phyloP scores from a whole-genome alignment of 768 basidiomycete genomes.

The Cystobasidium onofrii region DNA sequence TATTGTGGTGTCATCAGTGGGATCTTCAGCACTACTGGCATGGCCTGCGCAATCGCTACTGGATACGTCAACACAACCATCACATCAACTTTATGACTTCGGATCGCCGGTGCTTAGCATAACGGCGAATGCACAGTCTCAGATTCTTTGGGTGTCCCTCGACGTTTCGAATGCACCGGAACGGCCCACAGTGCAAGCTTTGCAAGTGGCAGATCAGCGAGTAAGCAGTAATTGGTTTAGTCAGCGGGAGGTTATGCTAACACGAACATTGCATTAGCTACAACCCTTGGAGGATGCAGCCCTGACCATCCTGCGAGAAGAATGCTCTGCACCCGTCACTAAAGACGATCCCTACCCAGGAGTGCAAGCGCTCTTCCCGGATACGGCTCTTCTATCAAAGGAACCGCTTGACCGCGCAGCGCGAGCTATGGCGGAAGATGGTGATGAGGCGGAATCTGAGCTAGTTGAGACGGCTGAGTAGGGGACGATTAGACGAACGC shows the following conservation, averaged over 20 bases:
- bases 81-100: not conserved
- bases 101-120: not conserved
- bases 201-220: not conserved
- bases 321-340: not conserved
- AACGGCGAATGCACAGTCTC: not conserved
- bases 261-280: not conserved
- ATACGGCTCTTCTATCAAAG: constrained; percentile 13
- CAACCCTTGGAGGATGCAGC: not conserved
- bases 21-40: not conserved
- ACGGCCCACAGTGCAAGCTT: not conserved
- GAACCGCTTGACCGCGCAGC: not conserved
- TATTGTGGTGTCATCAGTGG: constrained; percentile 8
- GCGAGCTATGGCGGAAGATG: not conserved
- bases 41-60: not conserved
- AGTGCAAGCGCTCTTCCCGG: not conserved
- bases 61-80: not conserved
- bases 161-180: not conserved
- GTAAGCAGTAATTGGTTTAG: too few species aligned
- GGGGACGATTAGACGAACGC: too few species aligned
- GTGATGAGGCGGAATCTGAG: constrained; percentile 5
- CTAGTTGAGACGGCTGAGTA: not conserved
- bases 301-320: not conserved
- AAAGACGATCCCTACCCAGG: constrained; percentile 6
- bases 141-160: not conserved
- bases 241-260: not conserved